These are phyloP conservation scores for Sporothrix brunneoviolacea DNA, from an alignment of 2,329 filamentous ascomycete species.

Conservation along the genomic window DNA sequence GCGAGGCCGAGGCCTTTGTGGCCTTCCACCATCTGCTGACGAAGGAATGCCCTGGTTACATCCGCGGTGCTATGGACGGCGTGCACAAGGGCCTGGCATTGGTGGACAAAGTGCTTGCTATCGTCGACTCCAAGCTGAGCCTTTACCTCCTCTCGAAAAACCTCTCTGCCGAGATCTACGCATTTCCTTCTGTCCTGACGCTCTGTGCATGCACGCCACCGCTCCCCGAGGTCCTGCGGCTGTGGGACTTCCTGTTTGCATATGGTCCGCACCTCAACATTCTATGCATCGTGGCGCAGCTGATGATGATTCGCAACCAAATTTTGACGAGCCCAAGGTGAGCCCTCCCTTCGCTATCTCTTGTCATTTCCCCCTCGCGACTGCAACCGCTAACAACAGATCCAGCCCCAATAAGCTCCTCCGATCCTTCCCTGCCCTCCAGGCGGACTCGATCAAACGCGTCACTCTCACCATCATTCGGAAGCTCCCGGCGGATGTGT, in stretches of 20 bases:
- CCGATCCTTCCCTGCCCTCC: constrained; percentile 76
- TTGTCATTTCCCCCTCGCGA: background rate
- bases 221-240: constrained; percentile 79
- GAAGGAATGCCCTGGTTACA: constrained; percentile 84
- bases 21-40: constrained; percentile 86
- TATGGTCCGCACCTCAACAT: constrained; percentile 95
- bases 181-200: constrained; percentile 90
- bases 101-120: constrained; percentile 84
- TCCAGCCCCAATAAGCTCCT: constrained; percentile 82
- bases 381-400: background rate
- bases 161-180: constrained; percentile 89
- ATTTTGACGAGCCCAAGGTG: constrained; percentile 81
- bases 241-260: constrained; percentile 97
- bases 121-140: constrained; percentile 84
- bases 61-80: constrained; percentile 92
- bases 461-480: constrained; percentile 80
- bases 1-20: constrained; percentile 89
- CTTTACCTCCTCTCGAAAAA: constrained; percentile 78
- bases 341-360: constrained; percentile 18
- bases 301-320: constrained; percentile 79
- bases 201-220: constrained; percentile 94
- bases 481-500: constrained; percentile 86
- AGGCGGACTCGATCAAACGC: constrained; percentile 76
- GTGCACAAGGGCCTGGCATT: constrained; percentile 87
- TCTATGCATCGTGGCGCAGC: constrained; percentile 89